Evolutionary conservation across 1,284 basidiomycete species (phyloP), one percentile per base, ranked within the genome.

Genomic region (Quambalaria eucalypti): DNA sequence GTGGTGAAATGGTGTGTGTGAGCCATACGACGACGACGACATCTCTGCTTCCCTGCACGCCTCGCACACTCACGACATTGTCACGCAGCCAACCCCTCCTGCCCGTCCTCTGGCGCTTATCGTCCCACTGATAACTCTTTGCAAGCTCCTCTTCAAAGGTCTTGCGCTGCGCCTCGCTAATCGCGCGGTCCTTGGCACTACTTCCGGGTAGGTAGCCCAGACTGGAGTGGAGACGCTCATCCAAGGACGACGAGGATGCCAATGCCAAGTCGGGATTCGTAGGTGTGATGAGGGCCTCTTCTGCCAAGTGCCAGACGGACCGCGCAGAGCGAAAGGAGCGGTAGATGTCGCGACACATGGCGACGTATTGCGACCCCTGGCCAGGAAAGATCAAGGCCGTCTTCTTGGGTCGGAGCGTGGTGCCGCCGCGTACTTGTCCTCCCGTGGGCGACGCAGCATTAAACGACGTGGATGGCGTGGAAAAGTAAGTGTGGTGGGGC

Each of bases 331-430:
- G 57, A 50, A 66, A 75, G 9, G 57, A 29, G 19, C 66, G 58
- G 61, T 68, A 75, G 31, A 74, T 60, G 31, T 75, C 71, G 21
- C 63, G 61, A 10, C 68, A 65, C 73, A 75, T 73, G 56, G 65
- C 66, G 16, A 74, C 70, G 55, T 74, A 74, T 55, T 72, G 70
- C 1, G 69, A 72, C 5, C 71, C 73, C 46, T 62, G 54, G 12
- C 71, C 71, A 1, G 72, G 71, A 23, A 73, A 60, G 57, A 74
- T 68, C 26, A 74, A 60, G 0, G 70, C 72, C 66, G 16, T 61
- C 54, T 0, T 62, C 64, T 4, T 25, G 10, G 36, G 28, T 38
- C 23, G 19, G 30, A 30, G 23, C n/a, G 30, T 28, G 10, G 36
- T 38, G 12, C 19, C n/a, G 7, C 14, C 28, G 49, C 54, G n/a